Base-by-base conservation (phyloP, 495 filamentous ascomycete species). In the Sphaerosporella brunnea region DNA sequence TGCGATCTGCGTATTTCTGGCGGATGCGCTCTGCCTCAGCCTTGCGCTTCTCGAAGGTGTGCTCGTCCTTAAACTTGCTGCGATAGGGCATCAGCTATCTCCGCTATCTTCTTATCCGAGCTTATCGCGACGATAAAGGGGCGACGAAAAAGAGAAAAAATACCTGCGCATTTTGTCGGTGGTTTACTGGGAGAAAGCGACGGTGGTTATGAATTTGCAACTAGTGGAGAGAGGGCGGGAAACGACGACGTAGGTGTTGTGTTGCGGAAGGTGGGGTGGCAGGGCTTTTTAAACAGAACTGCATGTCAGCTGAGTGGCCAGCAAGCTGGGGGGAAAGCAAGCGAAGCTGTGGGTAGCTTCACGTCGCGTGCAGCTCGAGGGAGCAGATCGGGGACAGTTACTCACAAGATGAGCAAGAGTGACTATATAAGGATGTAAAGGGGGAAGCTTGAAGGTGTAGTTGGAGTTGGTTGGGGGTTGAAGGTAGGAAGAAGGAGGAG, bases 1-100 rank as follows among this genome's bases (percentile, higher is more conserved):
- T 99, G 58, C 90, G 86, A 66, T 99, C 90, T 52, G 82, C 78
- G 66, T 99, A 99, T 67, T 96, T 99, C 72, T 94, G 87, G 52
- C 92, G 86, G 61, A 94, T 95, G 59, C 90, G 86, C 71, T 96
- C 92, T 62, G 90, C 90, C 67, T 97, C 90, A 49, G 90, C 90
- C 82, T 94, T 93, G 67, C 80, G 78, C 80, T 97, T 96, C 83
- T 94, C 87, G 66, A 96, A 96, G 63, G 86, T 84, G 69, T 95
- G 90, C 78, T 96, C 90, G 78, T 97, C 90, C 82, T 96, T 97
- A 70, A 96, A 96, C 75, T 95, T 96, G 66, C 56, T 59, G n/a
- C 2, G 13, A 87, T 71, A 62, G 43, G 57, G 64, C 28, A 41
- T 38, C 49, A 34, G 32, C 3, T 46, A 37, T 53, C 39, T 28